Base-by-base conservation (phyloP, 2,329 filamentous ascomycete species). In the Fusarium sterilihyphosum region DNA sequence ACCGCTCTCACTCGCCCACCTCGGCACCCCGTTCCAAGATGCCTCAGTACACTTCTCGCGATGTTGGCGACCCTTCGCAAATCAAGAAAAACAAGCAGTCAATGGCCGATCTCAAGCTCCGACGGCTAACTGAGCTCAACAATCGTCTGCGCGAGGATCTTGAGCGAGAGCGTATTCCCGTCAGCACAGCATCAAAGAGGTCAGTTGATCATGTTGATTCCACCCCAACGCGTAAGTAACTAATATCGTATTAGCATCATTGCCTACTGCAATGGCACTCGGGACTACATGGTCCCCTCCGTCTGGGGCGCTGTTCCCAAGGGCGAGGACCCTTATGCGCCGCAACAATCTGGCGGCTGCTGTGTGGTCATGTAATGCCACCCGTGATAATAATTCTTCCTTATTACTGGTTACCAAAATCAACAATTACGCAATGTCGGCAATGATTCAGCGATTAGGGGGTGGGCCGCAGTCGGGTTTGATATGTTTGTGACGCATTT, bases 231-330 rank as follows among this genome's bases (percentile, higher is more conserved):
- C 38, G 22, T 40, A 24, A 58, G 79, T 61, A 65, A 60, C 41
- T 76, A 61, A 76, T 69, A 18, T 24, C 49, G 67, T 60, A 75
- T 67, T 81, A 99, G 96, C 84, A 93, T 98, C 83, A 98, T 98
- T 83, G 94, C 94, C 78, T 98, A 98, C 87, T 98, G 96, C 86
- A 97, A 97, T 85, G 95, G 94, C 85, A 98, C 96, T 79, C 93
- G 96, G 84, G 96, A 99, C 84, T 98, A 97, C 87, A 98, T 99
- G 96, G 95, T 98, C 61, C 95, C 95, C 59, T 97, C 95, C 61
- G 94, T 97, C 84, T 99, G 96, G 96, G 96, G 96, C 78, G 90
- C 92, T 71, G 94, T 98, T 75, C 94, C 97, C 82, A 96, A 95
- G 88, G 92, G 93, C 83, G 96, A 98, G 83, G 96, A 99, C 83